These are phyloP conservation scores for Saccharomycopsis sp. DNA, from an alignment of 805 yeast genomes.

Conservation along the genomic window DNA sequence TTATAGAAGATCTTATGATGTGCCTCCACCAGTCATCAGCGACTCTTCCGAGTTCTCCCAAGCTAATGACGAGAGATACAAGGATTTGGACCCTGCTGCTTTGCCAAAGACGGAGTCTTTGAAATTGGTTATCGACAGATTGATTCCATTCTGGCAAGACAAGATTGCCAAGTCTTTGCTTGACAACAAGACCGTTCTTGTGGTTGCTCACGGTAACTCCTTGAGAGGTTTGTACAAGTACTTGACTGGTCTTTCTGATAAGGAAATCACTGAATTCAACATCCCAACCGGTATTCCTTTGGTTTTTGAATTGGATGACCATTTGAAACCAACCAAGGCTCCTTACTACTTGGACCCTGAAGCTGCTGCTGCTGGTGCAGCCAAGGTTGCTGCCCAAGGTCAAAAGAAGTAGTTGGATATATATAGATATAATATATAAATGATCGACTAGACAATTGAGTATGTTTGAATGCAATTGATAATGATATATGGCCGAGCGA, in stretches of 20 bases:
- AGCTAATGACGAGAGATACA: constrained; percentile 79
- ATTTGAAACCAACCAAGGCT: constrained; percentile 84
- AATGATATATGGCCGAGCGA: too few relatives aligned
- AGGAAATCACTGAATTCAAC: constrained; percentile 87
- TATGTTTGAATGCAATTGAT: too few relatives aligned
- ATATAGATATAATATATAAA: too few relatives aligned
- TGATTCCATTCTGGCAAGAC: constrained; percentile 96
- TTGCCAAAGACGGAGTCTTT: constrained; percentile 93
- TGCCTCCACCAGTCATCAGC: constrained; percentile 89
- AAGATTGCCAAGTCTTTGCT: constrained; percentile 79
- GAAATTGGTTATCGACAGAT: constrained; percentile 90
- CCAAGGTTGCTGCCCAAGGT: constrained; percentile 98
- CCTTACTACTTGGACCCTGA: constrained; percentile 97
- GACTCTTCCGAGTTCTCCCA: constrained; percentile 79
- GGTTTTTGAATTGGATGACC: constrained; percentile 87
- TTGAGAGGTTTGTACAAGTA: constrained; percentile 94
- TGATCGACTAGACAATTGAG: too few relatives aligned
- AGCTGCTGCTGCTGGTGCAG: constrained; percentile 99
- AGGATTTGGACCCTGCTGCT: constrained; percentile 73
- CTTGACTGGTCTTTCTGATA: constrained; percentile 89
- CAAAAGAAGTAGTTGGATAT: constrained; percentile 54
- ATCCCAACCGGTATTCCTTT: constrained; percentile 98
- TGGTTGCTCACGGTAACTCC: constrained; percentile 98
- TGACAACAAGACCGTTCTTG: constrained; percentile 81
- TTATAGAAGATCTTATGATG: constrained; percentile 96